phyloP scores from a whole-genome alignment of 1,139 yeast species.

The Yamadazyma triangularis region DNA sequence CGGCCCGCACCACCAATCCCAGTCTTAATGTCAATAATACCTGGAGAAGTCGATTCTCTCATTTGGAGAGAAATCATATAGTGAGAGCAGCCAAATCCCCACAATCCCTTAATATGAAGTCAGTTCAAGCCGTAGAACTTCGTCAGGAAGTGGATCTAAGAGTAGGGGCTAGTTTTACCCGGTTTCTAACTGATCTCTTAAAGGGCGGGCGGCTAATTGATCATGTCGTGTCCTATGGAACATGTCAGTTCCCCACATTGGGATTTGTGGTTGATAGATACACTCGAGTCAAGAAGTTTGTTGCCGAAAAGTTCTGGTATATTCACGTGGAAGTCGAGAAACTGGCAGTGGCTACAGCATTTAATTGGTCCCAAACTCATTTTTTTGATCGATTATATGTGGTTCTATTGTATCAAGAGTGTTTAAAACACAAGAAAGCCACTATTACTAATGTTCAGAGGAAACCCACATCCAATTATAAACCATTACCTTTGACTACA shows the following conservation, averaged over 20 bases:
- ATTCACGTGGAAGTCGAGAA: slow-evolving; percentile 50
- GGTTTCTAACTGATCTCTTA: slow-evolving; percentile 59
- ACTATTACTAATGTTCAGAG: slow-evolving; percentile 48
- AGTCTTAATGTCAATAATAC: slow-evolving; percentile 43
- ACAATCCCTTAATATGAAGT: slow-evolving; percentile 53
- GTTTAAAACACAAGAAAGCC: slow-evolving; percentile 47
- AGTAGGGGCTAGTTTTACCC: slow-evolving; percentile 85
- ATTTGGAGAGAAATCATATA: slow-evolving; percentile 74
- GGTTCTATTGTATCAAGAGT: slow-evolving; percentile 59
- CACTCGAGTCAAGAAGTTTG: slow-evolving; percentile 65
- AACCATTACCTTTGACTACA: slow-evolving; percentile 90
- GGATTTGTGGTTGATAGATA: slow-evolving; percentile 97
- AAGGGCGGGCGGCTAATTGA: slow-evolving; percentile 18
- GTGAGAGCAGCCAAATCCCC: slow-evolving; percentile 72
- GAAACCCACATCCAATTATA: slow-evolving; percentile 68
- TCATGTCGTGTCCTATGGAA: slow-evolving; percentile 66
- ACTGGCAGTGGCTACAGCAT: slow-evolving; percentile 21
- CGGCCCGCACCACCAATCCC: slow-evolving; percentile 57
- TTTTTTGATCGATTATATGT: slow-evolving; percentile 72
- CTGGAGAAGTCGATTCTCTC: slow-evolving; percentile 81
- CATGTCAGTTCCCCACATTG: slow-evolving; percentile 95
- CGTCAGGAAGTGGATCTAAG: slow-evolving; percentile 85
- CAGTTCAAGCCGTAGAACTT: slow-evolving; percentile 81
- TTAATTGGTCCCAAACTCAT: slow-evolving; percentile 67
- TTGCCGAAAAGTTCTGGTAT: slow-evolving; percentile 79